Conservation (phyloP, 2,329 filamentous ascomycete species). For the Echinosphaeria canescens region DNA sequence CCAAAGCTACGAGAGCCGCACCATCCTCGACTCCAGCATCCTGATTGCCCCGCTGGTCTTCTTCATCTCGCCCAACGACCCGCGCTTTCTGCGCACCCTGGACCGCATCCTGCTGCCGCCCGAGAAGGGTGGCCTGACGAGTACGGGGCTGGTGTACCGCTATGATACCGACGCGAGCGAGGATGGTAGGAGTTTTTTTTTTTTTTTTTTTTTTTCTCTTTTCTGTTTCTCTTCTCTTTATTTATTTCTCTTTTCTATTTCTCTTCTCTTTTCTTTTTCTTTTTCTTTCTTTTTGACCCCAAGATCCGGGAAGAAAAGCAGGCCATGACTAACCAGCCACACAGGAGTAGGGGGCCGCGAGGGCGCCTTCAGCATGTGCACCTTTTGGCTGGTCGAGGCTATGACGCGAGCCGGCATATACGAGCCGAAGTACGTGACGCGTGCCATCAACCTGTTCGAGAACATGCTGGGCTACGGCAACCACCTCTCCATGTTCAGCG, state of each 20-base stretch:
- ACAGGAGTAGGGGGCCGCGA: conserved; percentile 51
- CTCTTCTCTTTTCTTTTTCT: too few species aligned
- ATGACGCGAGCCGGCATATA: conserved; percentile 46
- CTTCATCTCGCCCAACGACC: conserved; percentile 60
- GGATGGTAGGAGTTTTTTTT: conserved; percentile 42
- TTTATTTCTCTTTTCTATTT: too few species aligned
- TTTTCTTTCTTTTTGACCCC: not conserved
- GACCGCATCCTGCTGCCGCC: conserved; percentile 49
- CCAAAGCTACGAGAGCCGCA: conserved; percentile 54
- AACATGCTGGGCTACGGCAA: conserved; percentile 61
- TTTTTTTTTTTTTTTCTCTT: too few species aligned
- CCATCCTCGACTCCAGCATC: conserved; percentile 51
- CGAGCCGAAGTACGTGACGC: conserved; percentile 38
- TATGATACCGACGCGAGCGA: conserved; percentile 49
- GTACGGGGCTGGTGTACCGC: conserved; percentile 53
- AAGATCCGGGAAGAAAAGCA: too few species aligned
- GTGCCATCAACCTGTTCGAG: conserved; percentile 50
- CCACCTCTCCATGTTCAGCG: conserved; percentile 58
- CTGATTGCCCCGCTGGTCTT: conserved; percentile 62
- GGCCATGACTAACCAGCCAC: conserved; percentile 3
- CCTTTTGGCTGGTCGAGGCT: conserved; percentile 65
- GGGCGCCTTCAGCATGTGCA: conserved; percentile 65
- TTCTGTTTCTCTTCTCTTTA: too few species aligned
- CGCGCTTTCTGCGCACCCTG: conserved; percentile 50
- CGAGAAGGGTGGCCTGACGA: conserved; percentile 56